Evolutionary conservation across 2,329 filamentous ascomycete genomes (phyloP), one percentile per base, ranked within the genome.

Genomic region (Phyllachora maydis): DNA sequence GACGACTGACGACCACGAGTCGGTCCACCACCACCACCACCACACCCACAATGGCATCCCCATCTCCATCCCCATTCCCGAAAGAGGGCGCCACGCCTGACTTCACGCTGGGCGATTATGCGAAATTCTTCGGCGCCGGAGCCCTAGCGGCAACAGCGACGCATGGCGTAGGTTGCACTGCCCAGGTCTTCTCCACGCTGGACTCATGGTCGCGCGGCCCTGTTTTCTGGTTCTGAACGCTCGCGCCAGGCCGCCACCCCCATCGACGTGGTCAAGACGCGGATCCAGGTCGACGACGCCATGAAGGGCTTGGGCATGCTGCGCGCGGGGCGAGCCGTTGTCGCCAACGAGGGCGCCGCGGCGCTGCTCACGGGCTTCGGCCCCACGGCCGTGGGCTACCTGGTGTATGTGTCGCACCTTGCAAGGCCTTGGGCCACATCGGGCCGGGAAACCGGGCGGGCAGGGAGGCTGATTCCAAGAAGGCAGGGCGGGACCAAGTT

Each of bases 401-500:
- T 88, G 52, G 70, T 88, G 28, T n/a, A n/a, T n/a, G n/a, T n/a
- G n/a, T n/a, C n/a, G n/a, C n/a, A n/a, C n/a, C n/a, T n/a, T n/a
- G n/a, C n/a, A n/a, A n/a, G n/a, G n/a, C n/a, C n/a, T n/a, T n/a
- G n/a, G n/a, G n/a, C n/a, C n/a, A n/a, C n/a, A n/a, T n/a, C n/a
- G n/a, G n/a, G n/a, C n/a, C n/a, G n/a, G n/a, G n/a, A n/a, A n/a
- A n/a, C n/a, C n/a, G n/a, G n/a, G n/a, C n/a, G n/a, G n/a, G n/a
- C n/a, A n/a, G n/a, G n/a, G n/a, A n/a, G n/a, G n/a, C n/a, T n/a
- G n/a, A n/a, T n/a, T n/a, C n/a, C n/a, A n/a, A n/a, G n/a, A n/a
- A n/a, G n/a, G n/a, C 79, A 90, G 54, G 79, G 79, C 44, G 78
- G 78, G 37, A 74, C 75, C 61, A 90, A 90, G 58, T 90, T 90